Percentiles rank a stretch among this genome's conserved stretches.
phyloP scores from a whole-genome alignment of 2,329 filamentous ascomycete genomes.

The Chaetomium globosum region DNA sequence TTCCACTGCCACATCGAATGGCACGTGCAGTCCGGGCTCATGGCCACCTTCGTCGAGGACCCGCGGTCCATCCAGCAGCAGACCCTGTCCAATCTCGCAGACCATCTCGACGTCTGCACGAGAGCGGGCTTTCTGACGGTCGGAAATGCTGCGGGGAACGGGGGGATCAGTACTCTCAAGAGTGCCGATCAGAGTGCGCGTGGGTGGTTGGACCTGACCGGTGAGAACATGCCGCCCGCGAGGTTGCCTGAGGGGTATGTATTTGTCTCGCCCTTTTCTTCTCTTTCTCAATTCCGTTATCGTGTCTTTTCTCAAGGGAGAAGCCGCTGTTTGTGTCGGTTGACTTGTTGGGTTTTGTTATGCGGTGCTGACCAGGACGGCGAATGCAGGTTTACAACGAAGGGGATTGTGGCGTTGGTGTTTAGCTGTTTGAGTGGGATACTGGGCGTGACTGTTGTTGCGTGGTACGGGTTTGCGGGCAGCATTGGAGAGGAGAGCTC shows the following conservation, averaged over 20 bases:
- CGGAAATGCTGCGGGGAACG: conserved; percentile 41
- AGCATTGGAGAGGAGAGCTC: conserved; percentile 33
- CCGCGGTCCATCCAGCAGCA: conserved; percentile 64
- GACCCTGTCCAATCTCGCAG: conserved; percentile 58
- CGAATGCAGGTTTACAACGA: conserved; percentile 55
- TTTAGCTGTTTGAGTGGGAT: conserved; percentile 72
- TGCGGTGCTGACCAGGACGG: background rate
- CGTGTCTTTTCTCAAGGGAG: background rate
- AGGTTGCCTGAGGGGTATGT: conserved; percentile 63
- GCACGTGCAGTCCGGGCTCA: conserved; percentile 70
- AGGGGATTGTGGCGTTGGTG: conserved; percentile 72
- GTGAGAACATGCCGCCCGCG: conserved; percentile 36
- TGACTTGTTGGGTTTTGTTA: background rate
- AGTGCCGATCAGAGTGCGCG: too few species aligned
- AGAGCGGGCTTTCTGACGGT: conserved; percentile 32
- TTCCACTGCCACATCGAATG: conserved; percentile 84
- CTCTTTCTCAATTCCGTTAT: background rate
- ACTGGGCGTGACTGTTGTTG: conserved; percentile 67
- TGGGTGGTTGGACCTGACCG: conserved; percentile 37
- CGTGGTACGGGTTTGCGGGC: conserved; percentile 62
- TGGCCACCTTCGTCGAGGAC: conserved; percentile 65
- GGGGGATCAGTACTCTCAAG: background rate
- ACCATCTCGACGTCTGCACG: conserved; percentile 61
- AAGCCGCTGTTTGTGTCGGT: background rate
- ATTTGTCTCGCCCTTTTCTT: background rate